A percentile compares a stretch with the other conserved stretches of the same genome.
Conservation (phyloP, 148 eudicot genomes). For the Chenopodium quinoa region DNA sequence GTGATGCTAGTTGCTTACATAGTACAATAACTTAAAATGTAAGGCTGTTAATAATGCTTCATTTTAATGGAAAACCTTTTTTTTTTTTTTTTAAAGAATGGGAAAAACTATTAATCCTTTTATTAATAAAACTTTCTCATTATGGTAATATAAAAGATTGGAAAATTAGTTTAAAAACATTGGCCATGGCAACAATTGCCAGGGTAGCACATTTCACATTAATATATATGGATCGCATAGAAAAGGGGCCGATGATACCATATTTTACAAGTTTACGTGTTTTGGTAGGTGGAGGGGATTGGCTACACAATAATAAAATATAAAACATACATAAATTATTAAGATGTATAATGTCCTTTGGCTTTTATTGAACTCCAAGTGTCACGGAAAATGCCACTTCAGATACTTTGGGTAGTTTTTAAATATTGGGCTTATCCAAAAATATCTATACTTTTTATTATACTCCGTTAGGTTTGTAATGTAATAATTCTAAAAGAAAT, state of each 20-base stretch:
- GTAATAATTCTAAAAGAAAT: neutral
- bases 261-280: conserved; percentile 1
- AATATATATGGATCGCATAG: neutral
- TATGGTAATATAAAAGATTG: neutral
- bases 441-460: neutral
- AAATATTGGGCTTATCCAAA: neutral
- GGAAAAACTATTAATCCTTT: no score
- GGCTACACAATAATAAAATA: neutral
- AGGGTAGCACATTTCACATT: neutral
- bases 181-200: neutral
- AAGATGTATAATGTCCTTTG: conserved; percentile 1
- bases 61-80: no score
- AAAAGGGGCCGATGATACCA: neutral
- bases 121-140: no score
- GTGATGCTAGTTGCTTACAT: no score
- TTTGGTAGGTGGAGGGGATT: conserved; percentile 4
- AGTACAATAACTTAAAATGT: no score
- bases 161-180: neutral
- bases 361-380: conserved; percentile 30
- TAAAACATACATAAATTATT: no score
- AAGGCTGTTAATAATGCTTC: no score
- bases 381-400: conserved; percentile 9
- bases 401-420: neutral
- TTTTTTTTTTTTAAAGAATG: no score
- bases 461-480: neutral